Evolutionary conservation across 768 basidiomycete genomes (phyloP).

Genomic region (Podaxis sp.): DNA sequence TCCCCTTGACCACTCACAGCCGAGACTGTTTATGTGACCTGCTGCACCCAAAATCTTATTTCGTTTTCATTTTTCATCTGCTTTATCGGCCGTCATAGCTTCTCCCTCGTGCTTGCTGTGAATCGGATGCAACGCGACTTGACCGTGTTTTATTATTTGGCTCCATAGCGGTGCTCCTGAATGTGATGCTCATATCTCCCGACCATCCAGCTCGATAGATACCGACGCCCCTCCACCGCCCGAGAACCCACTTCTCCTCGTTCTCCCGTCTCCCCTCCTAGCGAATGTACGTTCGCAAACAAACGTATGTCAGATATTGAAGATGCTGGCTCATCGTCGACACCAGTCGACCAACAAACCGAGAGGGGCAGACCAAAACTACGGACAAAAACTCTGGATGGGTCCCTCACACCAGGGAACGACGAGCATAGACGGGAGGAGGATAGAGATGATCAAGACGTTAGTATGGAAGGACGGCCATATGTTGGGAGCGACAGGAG

Average conservation of each 20-base stretch:
- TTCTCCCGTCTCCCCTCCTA: slow-evolving; percentile 14
- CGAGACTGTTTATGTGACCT: not conserved
- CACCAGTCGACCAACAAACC: slow-evolving; percentile 10
- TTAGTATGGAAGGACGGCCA: slow-evolving; percentile 15
- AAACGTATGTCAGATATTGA: not conserved
- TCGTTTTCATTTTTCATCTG: not conserved
- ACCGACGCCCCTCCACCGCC: slow-evolving; percentile 38
- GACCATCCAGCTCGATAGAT: slow-evolving; percentile 43
- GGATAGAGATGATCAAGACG: slow-evolving; percentile 8
- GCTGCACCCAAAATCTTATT: not conserved
- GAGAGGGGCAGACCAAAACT: slow-evolving; percentile 24
- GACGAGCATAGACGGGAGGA: slow-evolving; percentile 6
- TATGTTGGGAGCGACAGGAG: slow-evolving; percentile 23
- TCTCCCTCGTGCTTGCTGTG: slow-evolving; percentile 4
- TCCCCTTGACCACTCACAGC: not conserved
- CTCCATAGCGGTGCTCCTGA: too few species aligned
- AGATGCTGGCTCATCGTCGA: slow-evolving; percentile 9
- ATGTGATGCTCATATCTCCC: not conserved
- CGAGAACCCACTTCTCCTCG: slow-evolving; percentile 20
- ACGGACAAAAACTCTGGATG: slow-evolving; percentile 22
- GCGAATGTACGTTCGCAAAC: slow-evolving; percentile 10
- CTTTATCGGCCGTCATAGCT: too few species aligned
- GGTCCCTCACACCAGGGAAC: slow-evolving; percentile 16
- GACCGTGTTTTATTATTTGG: not conserved
- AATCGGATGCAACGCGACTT: not conserved